phyloP scores from a whole-genome alignment of 768 basidiomycete species.

The Pulveroboletus frians region DNA sequence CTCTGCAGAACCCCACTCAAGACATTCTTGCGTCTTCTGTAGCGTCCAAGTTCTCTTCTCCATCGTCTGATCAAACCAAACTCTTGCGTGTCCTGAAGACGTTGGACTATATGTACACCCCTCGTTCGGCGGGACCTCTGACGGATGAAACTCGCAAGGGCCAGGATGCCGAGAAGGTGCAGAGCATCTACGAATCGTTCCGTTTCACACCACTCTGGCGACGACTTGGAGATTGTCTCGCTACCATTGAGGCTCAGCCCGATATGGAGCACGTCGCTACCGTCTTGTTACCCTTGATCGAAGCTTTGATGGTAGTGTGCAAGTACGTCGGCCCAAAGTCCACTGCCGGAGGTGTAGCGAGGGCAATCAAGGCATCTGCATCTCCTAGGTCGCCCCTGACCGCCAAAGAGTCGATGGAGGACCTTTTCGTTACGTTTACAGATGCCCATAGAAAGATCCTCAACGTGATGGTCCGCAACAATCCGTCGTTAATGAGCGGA shows the following conservation, averaged over 20 bases:
- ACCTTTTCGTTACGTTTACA: constrained; percentile 89
- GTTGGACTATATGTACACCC: constrained; percentile 93
- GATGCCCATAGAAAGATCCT: constrained; percentile 90
- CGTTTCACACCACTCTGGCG: constrained; percentile 85
- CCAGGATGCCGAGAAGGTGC: constrained; percentile 74
- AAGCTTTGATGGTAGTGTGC: constrained; percentile 97
- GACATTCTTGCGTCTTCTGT: constrained; percentile 61
- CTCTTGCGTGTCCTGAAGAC: constrained; percentile 93
- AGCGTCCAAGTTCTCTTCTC: constrained; percentile 86
- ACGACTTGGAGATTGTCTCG: constrained; percentile 83
- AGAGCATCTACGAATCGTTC: constrained; percentile 88
- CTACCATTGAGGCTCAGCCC: constrained; percentile 71
- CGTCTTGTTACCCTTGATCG: constrained; percentile 89
- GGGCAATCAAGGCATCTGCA: constrained; percentile 55
- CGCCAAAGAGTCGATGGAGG: constrained; percentile 75
- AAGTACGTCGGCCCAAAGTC: constrained; percentile 81
- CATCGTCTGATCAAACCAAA: constrained; percentile 95
- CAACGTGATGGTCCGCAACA: constrained; percentile 97
- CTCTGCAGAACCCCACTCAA: constrained; percentile 51
- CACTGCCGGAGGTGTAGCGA: constrained; percentile 38
- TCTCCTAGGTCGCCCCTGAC: constrained; percentile 68
- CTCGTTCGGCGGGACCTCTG: constrained; percentile 41
- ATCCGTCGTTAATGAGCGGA: constrained; percentile 95
- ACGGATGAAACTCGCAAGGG: constrained; percentile 35
- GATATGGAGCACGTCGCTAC: constrained; percentile 87